Percentiles rank a stretch among this genome's conserved stretches.
These are phyloP conservation scores for Tylopilus balloui DNA, from an alignment of 768 basidiomycete genomes.

Conservation along the genomic window DNA sequence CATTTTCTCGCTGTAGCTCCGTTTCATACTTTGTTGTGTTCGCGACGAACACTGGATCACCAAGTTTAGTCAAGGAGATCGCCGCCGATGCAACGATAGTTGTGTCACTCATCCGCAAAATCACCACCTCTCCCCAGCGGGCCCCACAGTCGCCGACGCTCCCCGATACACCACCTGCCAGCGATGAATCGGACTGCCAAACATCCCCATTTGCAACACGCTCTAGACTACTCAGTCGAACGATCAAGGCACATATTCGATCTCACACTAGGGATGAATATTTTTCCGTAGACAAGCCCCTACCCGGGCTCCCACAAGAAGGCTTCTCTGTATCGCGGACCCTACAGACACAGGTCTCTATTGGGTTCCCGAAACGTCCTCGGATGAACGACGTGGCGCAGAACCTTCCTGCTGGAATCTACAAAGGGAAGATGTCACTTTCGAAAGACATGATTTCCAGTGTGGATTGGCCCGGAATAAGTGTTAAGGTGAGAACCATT, in stretches of 20 bases:
- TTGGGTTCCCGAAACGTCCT: conserved; percentile 72
- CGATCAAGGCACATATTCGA: conserved; percentile 22
- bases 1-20: conserved; percentile 56
- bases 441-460: conserved; percentile 57
- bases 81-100: conserved; percentile 66
- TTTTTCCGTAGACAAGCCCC: conserved; percentile 18
- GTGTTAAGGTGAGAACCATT: conserved; percentile 51
- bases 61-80: conserved; percentile 55
- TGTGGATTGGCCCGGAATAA: conserved; percentile 63
- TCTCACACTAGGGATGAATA: conserved; percentile 10
- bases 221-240: conserved; percentile 29
- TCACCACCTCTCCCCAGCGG: conserved; percentile 45
- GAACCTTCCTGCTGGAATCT: conserved; percentile 63
- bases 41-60: conserved; percentile 56
- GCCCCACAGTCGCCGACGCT: conserved; percentile 41
- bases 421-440: conserved; percentile 53
- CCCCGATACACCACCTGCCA: conserved; percentile 45
- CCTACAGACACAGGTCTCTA: conserved; percentile 41
- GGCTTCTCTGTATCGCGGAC: conserved; percentile 22
- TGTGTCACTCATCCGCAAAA: conserved; percentile 60
- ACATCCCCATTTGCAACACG: conserved; percentile 9
- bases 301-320: conserved; percentile 23
- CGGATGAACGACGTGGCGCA: conserved; percentile 43
- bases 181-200: conserved; percentile 40
- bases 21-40: conserved; percentile 74